Evolutionary conservation across 2,329 filamentous ascomycete species (phyloP), one percentile per base, ranked within the genome.

Genomic region (Penicillium hordei): DNA sequence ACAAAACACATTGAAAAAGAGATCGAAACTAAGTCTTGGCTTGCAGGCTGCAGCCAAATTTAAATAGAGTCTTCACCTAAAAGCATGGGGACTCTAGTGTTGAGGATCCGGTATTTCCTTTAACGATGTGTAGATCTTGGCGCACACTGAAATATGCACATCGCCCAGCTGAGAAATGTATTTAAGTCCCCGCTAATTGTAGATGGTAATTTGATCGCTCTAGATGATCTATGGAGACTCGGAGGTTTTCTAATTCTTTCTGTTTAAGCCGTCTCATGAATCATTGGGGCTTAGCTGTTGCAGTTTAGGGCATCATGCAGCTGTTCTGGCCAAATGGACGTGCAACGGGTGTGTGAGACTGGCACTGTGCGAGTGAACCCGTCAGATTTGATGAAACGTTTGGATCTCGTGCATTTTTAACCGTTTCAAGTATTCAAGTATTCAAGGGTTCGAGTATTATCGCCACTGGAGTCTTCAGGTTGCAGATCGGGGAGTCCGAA

Each of bases 221-320:
- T 48, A 53, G 51, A 53, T n/a, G 42, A 53, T 53, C 51, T 31
- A 48, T 48, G 42, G 42, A 23, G 42, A 52, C 31, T 49, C 44
- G 21, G 21, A 36, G 27, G 7, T 8, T 38, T 42, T 46, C 12
- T 44, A n/a, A 12, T 43, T 19, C 13, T 40, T 46, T 45, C 52
- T 31, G 42, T 55, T 31, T 60, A 53, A 40, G 23, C 53, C 45
- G 51, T 67, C 63, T 61, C 61, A 59, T 68, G 66, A 68, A 70
- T 68, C 67, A 61, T 62, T 58, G 70, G 69, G 70, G 70, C 69
- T 71, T 70, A 71, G 69, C 65, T 62, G 59, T 63, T 68, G 62
- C 62, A 63, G 65, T 67, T 69, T 65, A 55, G 57, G 58, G 66
- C 60, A 68, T 60, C 60, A 49, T 66, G 67, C 62, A 68, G 58